Base-by-base conservation (phyloP, 768 basidiomycete species). In the Roridomyces roridus region DNA sequence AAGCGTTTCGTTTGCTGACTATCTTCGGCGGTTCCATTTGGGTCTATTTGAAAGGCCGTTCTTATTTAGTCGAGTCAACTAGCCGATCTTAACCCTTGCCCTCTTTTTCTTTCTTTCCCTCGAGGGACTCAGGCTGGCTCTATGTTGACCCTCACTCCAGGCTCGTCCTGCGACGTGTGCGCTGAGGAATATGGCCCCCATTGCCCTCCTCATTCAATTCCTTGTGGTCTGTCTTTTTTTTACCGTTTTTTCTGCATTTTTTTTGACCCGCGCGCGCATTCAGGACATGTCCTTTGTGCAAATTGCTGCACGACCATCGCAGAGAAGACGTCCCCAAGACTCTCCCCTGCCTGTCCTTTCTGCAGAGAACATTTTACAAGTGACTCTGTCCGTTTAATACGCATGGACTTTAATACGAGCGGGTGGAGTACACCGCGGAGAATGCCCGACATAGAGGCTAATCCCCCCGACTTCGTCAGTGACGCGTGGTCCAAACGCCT, bases 101-200 rank as follows among this genome's bases (percentile, higher is more conserved):
- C 35, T 29, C 23, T 31, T 36, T 46, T 46, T 50, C 28, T 29
- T 10, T 46, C 24, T 28, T 39, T 46, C 37, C 31, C 40, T 51
- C 70, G 66, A 70, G 70, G 72, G 72, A 72, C 68, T 68, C 68
- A 73, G 68, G 71, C 73, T 72, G 71, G 70, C 69, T 68, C 36
- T n/a, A 92, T 92, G 91, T 85, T 92, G 77, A 88, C 90, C 72
- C 88, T 92, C 69, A 82, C 78, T 77, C 84, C 88, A 73, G 88
- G 88, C 74, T 91, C 88, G 72, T 81, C 86, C 72, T 92, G 91
- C 86, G 91, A 92, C 81, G 91, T 92, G 69, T 92, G 91, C 80
- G 90, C 90, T 68, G 90, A 92, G 76, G 89, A 92, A 79, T 92
- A 83, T 74, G 87, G 87, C 69, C 78, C 84, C 55, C 86, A 86